These are phyloP conservation scores for Neofusicoccum umdonicola DNA, from an alignment of 2,329 filamentous ascomycete genomes.

Conservation along the genomic window DNA sequence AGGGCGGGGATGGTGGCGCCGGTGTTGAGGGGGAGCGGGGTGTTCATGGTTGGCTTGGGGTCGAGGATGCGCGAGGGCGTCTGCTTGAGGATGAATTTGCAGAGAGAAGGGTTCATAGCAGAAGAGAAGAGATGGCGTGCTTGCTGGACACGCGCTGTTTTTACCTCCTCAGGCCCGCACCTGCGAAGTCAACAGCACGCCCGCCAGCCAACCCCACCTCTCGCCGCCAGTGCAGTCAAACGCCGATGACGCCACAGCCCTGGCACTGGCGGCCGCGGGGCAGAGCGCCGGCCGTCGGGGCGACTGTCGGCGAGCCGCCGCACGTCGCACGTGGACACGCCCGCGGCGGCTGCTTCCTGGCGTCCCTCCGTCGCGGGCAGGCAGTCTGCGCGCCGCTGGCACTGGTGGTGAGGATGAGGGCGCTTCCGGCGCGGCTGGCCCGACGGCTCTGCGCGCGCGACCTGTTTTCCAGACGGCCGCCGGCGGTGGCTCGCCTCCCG, in stretches of 20 bases:
- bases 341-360: too few relatives aligned
- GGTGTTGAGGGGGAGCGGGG: constrained; percentile 39
- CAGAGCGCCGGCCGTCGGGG: not conserved
- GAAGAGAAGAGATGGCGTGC: constrained; percentile 3
- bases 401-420: not conserved
- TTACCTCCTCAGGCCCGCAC: not conserved
- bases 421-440: constrained; percentile 2
- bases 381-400: not conserved
- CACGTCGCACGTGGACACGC: too few relatives aligned
- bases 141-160: not conserved
- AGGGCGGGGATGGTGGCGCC: constrained; percentile 39
- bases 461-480: not conserved
- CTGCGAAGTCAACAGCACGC: not conserved
- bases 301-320: too few relatives aligned
- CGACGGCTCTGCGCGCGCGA: not conserved
- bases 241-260: constrained; percentile 15
- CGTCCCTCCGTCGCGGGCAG: not conserved
- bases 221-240: constrained; percentile 7
- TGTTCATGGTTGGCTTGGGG: constrained; percentile 40
- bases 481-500: not conserved
- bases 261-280: not conserved
- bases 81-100: constrained; percentile 38
- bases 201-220: not conserved
- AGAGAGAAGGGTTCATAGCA: constrained; percentile 39
- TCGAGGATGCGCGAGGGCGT: constrained; percentile 37